phyloP scores from a whole-genome alignment of 2,329 filamentous ascomycete species.

The Ophiocordyceps camponoti-floridani region DNA sequence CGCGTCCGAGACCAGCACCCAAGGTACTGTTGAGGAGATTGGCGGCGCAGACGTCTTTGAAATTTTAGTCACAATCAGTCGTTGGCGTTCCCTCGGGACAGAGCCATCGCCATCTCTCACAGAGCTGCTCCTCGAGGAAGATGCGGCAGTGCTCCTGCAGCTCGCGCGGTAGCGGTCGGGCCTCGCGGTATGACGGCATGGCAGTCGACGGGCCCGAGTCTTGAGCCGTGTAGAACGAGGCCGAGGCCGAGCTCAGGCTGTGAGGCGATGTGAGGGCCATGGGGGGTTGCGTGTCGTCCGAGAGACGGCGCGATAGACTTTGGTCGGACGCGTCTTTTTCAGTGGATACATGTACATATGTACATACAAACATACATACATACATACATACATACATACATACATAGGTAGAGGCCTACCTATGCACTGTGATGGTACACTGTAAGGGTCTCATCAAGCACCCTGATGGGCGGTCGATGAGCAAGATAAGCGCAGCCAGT shows the following conservation, averaged over 20 bases:
- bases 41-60: constrained; percentile 27
- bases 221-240: constrained; percentile 17
- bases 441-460: no score
- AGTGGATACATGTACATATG: no score
- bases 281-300: background rate
- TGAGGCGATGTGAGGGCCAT: background rate
- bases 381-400: no score
- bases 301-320: no score
- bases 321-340: no score
- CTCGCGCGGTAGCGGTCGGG: constrained; percentile 39
- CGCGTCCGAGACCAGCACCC: constrained; percentile 28
- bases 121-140: constrained; percentile 59
- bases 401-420: no score
- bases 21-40: constrained; percentile 47
- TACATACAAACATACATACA: no score
- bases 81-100: no score
- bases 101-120: constrained; percentile 19
- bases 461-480: no score
- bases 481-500: no score
- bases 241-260: constrained; percentile 11
- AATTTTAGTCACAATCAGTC: no score
- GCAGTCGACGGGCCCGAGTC: constrained; percentile 15
- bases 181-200: constrained; percentile 29
- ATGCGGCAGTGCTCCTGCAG: constrained; percentile 50
- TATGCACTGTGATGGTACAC: no score